phyloP scores from a whole-genome alignment of 1,284 basidiomycete genomes.

The Agroathelia rolfsii region DNA sequence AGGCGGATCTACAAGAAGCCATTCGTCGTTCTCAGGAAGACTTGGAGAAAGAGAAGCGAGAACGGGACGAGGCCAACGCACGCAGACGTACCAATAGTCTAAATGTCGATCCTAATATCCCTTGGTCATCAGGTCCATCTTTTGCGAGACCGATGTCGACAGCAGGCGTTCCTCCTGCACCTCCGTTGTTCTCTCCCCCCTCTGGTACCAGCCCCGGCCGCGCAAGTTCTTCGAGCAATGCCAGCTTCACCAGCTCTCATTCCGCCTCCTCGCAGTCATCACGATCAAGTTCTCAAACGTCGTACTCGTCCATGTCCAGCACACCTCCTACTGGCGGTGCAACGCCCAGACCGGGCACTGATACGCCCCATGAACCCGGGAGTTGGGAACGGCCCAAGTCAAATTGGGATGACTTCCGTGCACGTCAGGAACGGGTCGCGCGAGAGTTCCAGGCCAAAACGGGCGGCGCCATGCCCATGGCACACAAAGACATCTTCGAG shows the following conservation, averaged over 20 bases:
- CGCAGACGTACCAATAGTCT: conserved; percentile 10
- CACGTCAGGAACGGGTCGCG: too few relatives aligned
- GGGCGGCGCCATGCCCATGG: conserved; percentile 45
- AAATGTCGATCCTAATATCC: too few relatives aligned
- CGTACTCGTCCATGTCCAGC: conserved; percentile 16
- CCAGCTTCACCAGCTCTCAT: conserved; percentile 12
- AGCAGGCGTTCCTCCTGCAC: conserved; percentile 7
- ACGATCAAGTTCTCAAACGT: conserved; percentile 16
- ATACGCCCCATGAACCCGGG: too few relatives aligned
- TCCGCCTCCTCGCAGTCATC: conserved; percentile 16
- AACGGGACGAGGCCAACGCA: conserved; percentile 7
- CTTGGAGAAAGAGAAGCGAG: conserved; percentile 5
- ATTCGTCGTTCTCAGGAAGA: conserved; percentile 8
- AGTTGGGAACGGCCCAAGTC: too few relatives aligned
- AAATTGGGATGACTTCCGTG: too few relatives aligned
- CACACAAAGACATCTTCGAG: conserved; percentile 47
- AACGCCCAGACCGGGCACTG: conserved; percentile 30
- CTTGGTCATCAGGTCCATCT: conserved; percentile 4
- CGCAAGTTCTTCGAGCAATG: conserved; percentile 9
- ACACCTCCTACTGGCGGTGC: conserved; percentile 21
- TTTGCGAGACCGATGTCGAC: conserved; percentile 6
- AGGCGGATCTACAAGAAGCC: conserved; percentile 5
- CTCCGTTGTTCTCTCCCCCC: neutral
- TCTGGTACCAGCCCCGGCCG: too few relatives aligned
- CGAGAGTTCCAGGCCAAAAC: conserved; percentile 33